Evolutionary conservation across 306 rosid species (phyloP).

Genomic region (Hippophae rhamnoides): DNA sequence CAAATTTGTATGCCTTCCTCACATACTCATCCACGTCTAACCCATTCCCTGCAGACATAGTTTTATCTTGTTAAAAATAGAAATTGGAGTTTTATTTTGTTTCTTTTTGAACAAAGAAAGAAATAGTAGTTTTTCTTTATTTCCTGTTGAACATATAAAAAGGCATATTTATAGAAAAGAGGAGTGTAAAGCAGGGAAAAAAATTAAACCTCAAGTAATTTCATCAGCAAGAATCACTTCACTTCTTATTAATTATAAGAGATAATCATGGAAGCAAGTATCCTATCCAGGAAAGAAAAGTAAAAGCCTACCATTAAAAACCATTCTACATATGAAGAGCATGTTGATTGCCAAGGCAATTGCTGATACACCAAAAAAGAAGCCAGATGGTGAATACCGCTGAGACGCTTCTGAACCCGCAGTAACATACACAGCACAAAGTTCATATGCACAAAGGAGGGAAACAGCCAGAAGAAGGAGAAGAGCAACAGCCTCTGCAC

Average conservation of each 20-base stretch:
- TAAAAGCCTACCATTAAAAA: conserved; percentile 72
- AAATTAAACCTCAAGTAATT: conserved; percentile 9
- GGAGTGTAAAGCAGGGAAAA: conserved; percentile 4
- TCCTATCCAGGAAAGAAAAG: not conserved
- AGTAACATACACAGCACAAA: conserved; percentile 97
- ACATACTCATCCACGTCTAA: conserved; percentile 97
- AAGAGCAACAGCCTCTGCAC: conserved; percentile 87
- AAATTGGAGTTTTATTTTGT: too few relatives aligned
- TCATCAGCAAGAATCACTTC: conserved; percentile 8
- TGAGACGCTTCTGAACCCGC: conserved; percentile 94
- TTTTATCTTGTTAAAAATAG: too few relatives aligned
- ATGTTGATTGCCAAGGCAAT: conserved; percentile 98
- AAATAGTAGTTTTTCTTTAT: too few relatives aligned
- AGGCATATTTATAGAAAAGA: conserved; percentile 1
- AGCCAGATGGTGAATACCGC: conserved; percentile 96
- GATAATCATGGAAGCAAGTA: not conserved
- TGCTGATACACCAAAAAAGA: conserved; percentile 99
- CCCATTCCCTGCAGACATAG: conserved; percentile 69
- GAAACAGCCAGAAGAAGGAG: conserved; percentile 96
- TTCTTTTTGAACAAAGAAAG: too few relatives aligned
- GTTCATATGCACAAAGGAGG: conserved; percentile 90
- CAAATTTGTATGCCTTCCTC: conserved; percentile 92
- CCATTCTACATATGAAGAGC: conserved; percentile 98
- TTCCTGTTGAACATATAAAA: too few relatives aligned
- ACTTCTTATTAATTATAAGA: conserved; percentile 15